A percentile compares a stretch with the other conserved stretches of the same genome.
These are phyloP conservation scores for Pisolithus orientalis DNA, from an alignment of 768 basidiomycete genomes.

Conservation along the genomic window DNA sequence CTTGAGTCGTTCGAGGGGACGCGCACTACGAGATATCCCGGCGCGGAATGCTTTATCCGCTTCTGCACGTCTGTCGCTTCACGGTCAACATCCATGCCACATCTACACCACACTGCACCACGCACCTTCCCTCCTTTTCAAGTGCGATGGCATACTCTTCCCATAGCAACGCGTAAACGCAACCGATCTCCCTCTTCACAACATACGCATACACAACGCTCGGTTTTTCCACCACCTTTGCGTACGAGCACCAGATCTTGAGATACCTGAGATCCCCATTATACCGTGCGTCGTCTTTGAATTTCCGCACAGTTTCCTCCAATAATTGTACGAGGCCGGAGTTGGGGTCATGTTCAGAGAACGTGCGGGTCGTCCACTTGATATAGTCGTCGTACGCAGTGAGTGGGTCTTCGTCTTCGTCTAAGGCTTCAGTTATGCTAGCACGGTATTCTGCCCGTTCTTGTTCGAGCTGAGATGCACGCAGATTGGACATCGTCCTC, in stretches of 20 bases:
- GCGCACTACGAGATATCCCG: slow-evolving; percentile 76
- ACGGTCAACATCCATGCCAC: slow-evolving; percentile 4
- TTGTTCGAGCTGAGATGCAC: slow-evolving; percentile 23
- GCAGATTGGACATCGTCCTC: slow-evolving; percentile 18
- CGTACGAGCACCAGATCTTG: slow-evolving; percentile 87
- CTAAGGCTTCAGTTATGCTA: slow-evolving; percentile 46
- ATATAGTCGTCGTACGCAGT: slow-evolving; percentile 83
- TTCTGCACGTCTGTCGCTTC: slow-evolving; percentile 50
- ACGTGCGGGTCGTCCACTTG: slow-evolving; percentile 82
- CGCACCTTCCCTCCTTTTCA: slow-evolving; percentile 74
- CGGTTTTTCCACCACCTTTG: slow-evolving; percentile 69
- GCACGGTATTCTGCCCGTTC: slow-evolving; percentile 27
- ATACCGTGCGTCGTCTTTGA: slow-evolving; percentile 79
- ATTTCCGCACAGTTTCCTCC: slow-evolving; percentile 76
- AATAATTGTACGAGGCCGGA: slow-evolving; percentile 78
- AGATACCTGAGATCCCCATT: slow-evolving; percentile 86
- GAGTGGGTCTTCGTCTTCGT: slow-evolving; percentile 82
- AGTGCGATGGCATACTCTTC: slow-evolving; percentile 85
- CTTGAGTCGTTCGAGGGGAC: slow-evolving; percentile 82
- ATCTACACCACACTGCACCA: slow-evolving; percentile 13
- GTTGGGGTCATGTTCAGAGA: slow-evolving; percentile 57
- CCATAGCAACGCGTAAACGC: slow-evolving; percentile 72
- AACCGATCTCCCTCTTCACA: slow-evolving; percentile 68
- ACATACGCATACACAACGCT: slow-evolving; percentile 68
- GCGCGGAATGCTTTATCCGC: slow-evolving; percentile 78